Percentiles rank a stretch among this genome's conserved stretches.
phyloP scores from a whole-genome alignment of 208 protist genomes.

The Wallacemonas sp. region DNA sequence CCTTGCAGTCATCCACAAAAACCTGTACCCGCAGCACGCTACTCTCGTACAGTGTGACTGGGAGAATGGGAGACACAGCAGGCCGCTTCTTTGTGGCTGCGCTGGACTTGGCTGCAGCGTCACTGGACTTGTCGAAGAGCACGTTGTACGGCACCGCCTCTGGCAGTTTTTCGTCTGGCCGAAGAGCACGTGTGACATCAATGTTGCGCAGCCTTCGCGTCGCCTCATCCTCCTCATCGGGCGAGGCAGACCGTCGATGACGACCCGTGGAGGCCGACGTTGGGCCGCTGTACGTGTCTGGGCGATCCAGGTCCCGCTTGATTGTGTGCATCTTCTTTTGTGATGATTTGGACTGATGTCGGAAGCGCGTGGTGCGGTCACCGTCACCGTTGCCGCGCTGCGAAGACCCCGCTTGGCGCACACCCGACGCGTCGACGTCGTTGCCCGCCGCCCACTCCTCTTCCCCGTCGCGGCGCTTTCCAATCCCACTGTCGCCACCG shows the following conservation, averaged over 20 bases:
- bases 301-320: slow-evolving; percentile 64
- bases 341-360: neutral
- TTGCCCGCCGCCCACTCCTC: neutral
- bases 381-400: neutral
- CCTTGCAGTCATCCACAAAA: slow-evolving; percentile 43
- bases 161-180: slow-evolving; percentile 61
- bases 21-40: slow-evolving; percentile 32
- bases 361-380: slow-evolving; percentile 3
- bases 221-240: slow-evolving; percentile 79
- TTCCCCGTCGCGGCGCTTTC: slow-evolving; percentile 11
- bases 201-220: slow-evolving; percentile 72
- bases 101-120: neutral
- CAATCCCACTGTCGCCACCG: slow-evolving; percentile 16
- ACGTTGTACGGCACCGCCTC: slow-evolving; percentile 60
- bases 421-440: neutral
- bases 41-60: slow-evolving; percentile 44
- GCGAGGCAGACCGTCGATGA: slow-evolving; percentile 17
- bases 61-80: slow-evolving; percentile 17
- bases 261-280: slow-evolving; percentile 7
- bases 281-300: slow-evolving; percentile 44
- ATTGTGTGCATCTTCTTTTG: slow-evolving; percentile 40
- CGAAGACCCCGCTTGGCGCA: neutral
- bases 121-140: slow-evolving; percentile 20
- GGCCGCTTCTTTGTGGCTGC: neutral
- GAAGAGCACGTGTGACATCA: slow-evolving; percentile 72